Conservation (phyloP, 202 grass and related monocot genomes). For the Tripidium arundinaceum region DNA sequence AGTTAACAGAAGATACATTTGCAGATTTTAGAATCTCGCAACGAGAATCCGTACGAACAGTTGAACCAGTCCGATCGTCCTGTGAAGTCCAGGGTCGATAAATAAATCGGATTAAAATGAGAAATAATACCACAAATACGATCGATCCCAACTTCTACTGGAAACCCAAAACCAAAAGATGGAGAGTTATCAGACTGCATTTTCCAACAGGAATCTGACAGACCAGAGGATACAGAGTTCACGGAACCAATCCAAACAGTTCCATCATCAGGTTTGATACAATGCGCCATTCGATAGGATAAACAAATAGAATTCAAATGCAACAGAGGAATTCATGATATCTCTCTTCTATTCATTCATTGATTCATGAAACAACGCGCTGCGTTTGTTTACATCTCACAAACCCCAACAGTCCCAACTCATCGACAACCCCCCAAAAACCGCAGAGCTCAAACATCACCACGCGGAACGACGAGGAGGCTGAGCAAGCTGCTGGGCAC, state of each 20-base stretch:
- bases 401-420: neutral
- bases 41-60: neutral
- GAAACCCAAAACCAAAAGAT: neutral
- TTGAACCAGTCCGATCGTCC: neutral
- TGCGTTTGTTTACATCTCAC: constrained; percentile 2
- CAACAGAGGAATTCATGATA: neutral
- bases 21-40: neutral
- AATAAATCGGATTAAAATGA: neutral
- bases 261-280: neutral
- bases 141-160: neutral
- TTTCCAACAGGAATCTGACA: neutral
- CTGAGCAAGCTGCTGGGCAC: too few relatives aligned
- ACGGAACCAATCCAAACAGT: neutral
- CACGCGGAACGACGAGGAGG: neutral
- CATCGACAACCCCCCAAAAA: neutral
- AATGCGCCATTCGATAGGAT: neutral
- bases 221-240: neutral
- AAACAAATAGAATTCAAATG: neutral
- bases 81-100: too few relatives aligned
- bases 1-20: neutral
- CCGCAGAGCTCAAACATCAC: neutral
- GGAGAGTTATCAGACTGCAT: neutral
- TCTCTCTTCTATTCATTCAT: neutral
- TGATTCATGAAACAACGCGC: neutral
- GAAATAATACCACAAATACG: neutral